Base-by-base conservation (phyloP, 805 yeast species). In the Blastobotrys mokoenaii region DNA sequence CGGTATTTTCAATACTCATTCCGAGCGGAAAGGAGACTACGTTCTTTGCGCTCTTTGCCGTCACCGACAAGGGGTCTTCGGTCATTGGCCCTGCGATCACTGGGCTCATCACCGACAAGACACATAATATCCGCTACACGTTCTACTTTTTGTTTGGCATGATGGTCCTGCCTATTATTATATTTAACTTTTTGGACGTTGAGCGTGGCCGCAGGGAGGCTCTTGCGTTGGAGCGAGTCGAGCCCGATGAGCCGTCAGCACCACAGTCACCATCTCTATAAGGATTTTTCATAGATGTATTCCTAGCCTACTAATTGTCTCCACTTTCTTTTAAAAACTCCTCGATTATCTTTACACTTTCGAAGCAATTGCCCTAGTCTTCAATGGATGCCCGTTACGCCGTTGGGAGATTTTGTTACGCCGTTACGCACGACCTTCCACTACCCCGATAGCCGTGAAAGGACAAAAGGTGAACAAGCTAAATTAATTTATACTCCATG, bases 11-110 rank as follows among this genome's bases (percentile, higher is more conserved):
- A 29, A 60, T 81, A 57, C 70, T 84, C 44, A 81, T 84, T 38
- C 94, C 94, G 15, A 70, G 66, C 39, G 93, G 93, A 4, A 78
- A 76, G 53, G 94, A 84, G 57, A 77, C 82, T 2, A 77, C 82
- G 5, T 84, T 83, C 57, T 84, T 84, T 63, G 81, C 90, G 11
- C 65, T 84, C 37, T 84, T 79, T 61, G 75, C 84, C 35, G 78
- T 84, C 34, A 84, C 94, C 1, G 93, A 84, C 61, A 84, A 84
- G 57, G 90, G 93, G 2, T 79, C 86, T 3, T 79, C 86, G 0
- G 75, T 84, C 3, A 51, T 84, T 25, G 93, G 94, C 0, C 93
- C 94, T 0, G 63, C 79, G 3, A 54, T 83, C 16, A 77, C 84
- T n/a, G 93, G 88, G 0, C 47, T 83, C 48, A 73, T 84, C 41